Evolutionary conservation across 2,329 filamentous ascomycete genomes (phyloP), one percentile per base, ranked within the genome.

Genomic region (Colletotrichum plurivorum): DNA sequence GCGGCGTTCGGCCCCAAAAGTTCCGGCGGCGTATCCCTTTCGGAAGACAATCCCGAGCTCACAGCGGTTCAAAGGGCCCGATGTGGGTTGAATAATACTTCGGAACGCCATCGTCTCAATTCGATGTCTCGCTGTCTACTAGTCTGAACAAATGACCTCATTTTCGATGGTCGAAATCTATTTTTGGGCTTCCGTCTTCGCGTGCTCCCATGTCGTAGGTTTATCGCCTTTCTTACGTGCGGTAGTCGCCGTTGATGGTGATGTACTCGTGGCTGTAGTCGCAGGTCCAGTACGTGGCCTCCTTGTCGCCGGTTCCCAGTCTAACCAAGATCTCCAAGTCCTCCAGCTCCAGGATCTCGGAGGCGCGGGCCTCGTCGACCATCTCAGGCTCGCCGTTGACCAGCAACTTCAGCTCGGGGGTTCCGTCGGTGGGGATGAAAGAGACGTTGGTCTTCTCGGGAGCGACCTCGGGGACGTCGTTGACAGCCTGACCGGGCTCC

Each of bases 241-340:
- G 84, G 77, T 92, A 92, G 75, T 92, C 89, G 36, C 89, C 89
- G 74, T 92, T 92, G 73, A 92, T 92, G 5, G 88, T 89, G 45
- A 89, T 89, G 77, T 90, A 97, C 84, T 95, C 93, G 76, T 95
- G 93, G 77, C 92, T 94, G 74, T 95, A 94, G 78, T 97, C 94
- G 77, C 94, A 96, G 46, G 93, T 96, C 90, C 93, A 96, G 78
- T 94, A 93, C 5, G 90, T 89, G 1, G 92, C 91, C 78, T 92
- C 88, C 76, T 90, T 86, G 41, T 87, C 83, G 48, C 89, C 91
- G 53, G 92, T 92, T 27, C 92, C 93, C 63, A 97, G 78, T 67
- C 86, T 86, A 5, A 97, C 92, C 45, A 93, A 78, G 70, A 97
- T 95, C 81, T 95, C 92, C 71, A 96, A 79, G 76, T 96, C 92